Base-by-base conservation (phyloP, 2,329 filamentous ascomycete species). In the Colletotrichum spaethianum region DNA sequence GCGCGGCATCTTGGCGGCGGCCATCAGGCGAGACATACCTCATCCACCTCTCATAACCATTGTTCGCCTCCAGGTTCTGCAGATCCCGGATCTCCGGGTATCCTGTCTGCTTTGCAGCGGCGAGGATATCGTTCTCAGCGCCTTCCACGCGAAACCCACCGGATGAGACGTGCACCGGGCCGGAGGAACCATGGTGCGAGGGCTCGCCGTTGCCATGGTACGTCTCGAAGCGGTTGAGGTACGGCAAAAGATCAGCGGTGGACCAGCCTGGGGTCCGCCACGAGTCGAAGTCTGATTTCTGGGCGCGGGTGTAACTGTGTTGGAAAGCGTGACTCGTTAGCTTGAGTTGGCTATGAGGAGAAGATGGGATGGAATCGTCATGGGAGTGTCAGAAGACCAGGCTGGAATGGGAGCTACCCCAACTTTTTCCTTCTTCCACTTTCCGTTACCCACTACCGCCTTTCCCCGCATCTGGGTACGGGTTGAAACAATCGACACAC, bases 211-310 rank as follows among this genome's bases (percentile, higher is more conserved):
- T 67, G 38, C 77, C 76, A 42, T 77, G 75, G 63, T 78, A 78
- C 23, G 75, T 77, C 61, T 78, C 77, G 18, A 77, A 73, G 74
- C 76, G 89, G 59, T 85, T 88, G 72, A 88, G 77, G 67, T 86
- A 84, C 0, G 87, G 86, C 3, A 86, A 70, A 77, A 90, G 82
- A 7, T 89, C 87, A 12, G 88, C 81, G 6, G 84, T 80, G 20
- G 79, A 78, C 88, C 88, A 90, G 0, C 88, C 88, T 20, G 82
- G 80, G 0, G 83, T 84, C 9, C 87, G 83, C 87, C 87, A 90
- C 8, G 83, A 82, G 74, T 90, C 86, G 64, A 84, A 88, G 75
- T 88, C 86, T 7, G 79, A 79, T 9, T 82, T 78, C 74, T 87
- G 83, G 16, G 82, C 83, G 36, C 84, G 78, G 2, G 83, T 84